phyloP scores from a whole-genome alignment of 139 green algal species.

The Chlamydomonas asymmetrica region DNA sequence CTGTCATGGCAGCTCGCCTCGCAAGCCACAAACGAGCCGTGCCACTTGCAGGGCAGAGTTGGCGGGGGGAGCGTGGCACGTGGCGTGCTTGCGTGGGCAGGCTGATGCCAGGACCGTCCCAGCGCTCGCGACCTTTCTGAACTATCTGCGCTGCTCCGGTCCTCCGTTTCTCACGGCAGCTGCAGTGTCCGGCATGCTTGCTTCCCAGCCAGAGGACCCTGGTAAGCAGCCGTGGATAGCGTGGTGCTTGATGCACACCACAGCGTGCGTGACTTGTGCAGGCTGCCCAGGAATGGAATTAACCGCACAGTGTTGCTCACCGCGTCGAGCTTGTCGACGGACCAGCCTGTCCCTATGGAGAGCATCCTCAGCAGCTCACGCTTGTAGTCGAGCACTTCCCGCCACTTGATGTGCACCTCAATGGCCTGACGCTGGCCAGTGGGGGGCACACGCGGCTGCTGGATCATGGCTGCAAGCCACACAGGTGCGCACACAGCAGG shows the following conservation, averaged over 20 bases:
- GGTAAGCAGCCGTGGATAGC: neutral
- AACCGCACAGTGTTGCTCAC: conserved; percentile 15
- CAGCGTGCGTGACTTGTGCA: neutral
- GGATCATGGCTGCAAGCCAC: conserved; percentile 87
- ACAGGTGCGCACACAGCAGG: neutral
- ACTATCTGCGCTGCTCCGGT: no score
- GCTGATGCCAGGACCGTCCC: no score
- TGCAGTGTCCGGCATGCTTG: no score
- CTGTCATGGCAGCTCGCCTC: no score
- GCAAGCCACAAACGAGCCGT: no score
- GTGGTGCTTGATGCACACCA: neutral
- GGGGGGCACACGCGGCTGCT: conserved; percentile 93
- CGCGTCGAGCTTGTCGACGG: conserved; percentile 86
- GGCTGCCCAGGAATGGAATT: neutral
- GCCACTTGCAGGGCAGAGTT: no score
- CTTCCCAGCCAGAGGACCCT: no score
- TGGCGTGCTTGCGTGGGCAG: no score
- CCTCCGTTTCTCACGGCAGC: no score
- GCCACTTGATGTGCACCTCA: conserved; percentile 97
- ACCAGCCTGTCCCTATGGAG: conserved; percentile 84
- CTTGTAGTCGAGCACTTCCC: conserved; percentile 91
- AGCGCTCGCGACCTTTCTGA: no score
- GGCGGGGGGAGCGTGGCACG: no score
- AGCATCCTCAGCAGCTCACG: conserved; percentile 85
- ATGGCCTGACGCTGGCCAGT: conserved; percentile 92